Conservation (phyloP, 164 flowering plant genomes). For the Vitis labrusca region DNA sequence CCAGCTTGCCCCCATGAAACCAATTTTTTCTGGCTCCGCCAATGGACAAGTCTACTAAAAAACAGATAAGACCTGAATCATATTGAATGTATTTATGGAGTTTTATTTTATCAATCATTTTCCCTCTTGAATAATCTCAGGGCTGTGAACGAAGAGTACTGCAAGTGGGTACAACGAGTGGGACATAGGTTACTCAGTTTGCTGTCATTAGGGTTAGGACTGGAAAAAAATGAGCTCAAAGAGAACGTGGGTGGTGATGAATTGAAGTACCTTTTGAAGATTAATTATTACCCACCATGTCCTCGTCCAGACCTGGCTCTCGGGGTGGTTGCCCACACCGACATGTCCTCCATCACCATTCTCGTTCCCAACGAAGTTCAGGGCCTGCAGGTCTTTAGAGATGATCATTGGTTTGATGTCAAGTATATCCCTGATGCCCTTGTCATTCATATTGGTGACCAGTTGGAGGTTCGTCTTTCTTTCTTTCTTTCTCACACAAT, state of each 20-base stretch:
- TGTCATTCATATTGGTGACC: conserved; percentile 59
- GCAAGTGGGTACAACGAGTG: conserved; percentile 34
- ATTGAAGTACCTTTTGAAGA: conserved; percentile 41
- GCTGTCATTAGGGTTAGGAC: conserved; percentile 53
- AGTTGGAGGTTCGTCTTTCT: conserved; percentile 38
- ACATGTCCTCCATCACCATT: conserved; percentile 45
- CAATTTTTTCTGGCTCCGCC: too few relatives aligned
- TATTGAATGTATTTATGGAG: too few relatives aligned
- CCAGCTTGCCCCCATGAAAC: too few relatives aligned
- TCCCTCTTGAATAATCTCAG: conserved; percentile 19
- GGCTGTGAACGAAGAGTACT: conserved; percentile 59
- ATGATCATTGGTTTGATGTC: conserved; percentile 49
- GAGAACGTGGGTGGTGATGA: conserved; percentile 51
- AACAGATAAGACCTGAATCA: too few relatives aligned
- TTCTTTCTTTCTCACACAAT: too few relatives aligned
- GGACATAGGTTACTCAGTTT: conserved; percentile 37
- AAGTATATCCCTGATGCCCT: conserved; percentile 55
- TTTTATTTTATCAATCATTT: too few relatives aligned
- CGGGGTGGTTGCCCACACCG: conserved; percentile 63
- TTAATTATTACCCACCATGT: conserved; percentile 68
- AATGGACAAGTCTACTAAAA: too few relatives aligned
- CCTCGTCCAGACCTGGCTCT: conserved; percentile 66
- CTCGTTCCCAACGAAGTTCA: conserved; percentile 58
- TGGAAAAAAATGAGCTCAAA: conserved; percentile 40
- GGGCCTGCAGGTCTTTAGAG: conserved; percentile 56